Percentiles rank a stretch among this genome's conserved stretches.
phyloP scores from a whole-genome alignment of 805 yeast genomes.

The Candida patagonica region DNA sequence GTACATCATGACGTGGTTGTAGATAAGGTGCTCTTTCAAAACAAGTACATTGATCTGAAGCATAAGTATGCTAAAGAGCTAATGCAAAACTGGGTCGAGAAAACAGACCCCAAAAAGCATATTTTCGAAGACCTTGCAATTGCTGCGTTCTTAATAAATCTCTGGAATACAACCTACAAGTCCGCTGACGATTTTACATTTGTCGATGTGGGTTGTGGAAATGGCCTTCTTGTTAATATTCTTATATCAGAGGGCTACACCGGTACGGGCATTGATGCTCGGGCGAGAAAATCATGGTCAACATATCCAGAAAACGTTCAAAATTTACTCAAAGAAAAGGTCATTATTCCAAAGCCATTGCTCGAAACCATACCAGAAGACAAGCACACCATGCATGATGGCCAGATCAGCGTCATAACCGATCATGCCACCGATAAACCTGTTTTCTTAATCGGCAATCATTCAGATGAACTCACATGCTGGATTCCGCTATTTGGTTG shows the following conservation, averaged over 20 bases:
- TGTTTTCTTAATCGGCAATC: conserved; percentile 87
- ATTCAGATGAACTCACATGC: conserved; percentile 88
- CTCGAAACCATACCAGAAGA: neutral
- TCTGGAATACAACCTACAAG: conserved; percentile 55
- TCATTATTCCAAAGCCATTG: conserved; percentile 57
- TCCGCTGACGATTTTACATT: conserved; percentile 46
- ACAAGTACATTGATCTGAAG: conserved; percentile 68
- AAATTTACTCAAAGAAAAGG: conserved; percentile 55
- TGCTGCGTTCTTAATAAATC: conserved; percentile 85
- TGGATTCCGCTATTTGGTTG: conserved; percentile 79
- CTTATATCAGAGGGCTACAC: conserved; percentile 67
- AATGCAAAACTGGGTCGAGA: conserved; percentile 83
- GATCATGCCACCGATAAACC: conserved; percentile 34
- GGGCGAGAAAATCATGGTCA: conserved; percentile 82
- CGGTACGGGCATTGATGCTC: conserved; percentile 84
- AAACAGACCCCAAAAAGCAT: conserved; percentile 90
- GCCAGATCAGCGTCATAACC: conserved; percentile 5
- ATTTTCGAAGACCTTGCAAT: conserved; percentile 94
- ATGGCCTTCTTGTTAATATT: conserved; percentile 75
- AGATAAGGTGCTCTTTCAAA: conserved; percentile 73
- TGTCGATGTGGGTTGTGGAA: conserved; percentile 91
- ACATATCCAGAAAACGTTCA: conserved; percentile 61
- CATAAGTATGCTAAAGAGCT: conserved; percentile 68
- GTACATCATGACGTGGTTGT: conserved; percentile 85
- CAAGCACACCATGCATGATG: conserved; percentile 6